phyloP scores from a whole-genome alignment of 768 basidiomycete genomes.

The Kwoniella newhampshirensis region DNA sequence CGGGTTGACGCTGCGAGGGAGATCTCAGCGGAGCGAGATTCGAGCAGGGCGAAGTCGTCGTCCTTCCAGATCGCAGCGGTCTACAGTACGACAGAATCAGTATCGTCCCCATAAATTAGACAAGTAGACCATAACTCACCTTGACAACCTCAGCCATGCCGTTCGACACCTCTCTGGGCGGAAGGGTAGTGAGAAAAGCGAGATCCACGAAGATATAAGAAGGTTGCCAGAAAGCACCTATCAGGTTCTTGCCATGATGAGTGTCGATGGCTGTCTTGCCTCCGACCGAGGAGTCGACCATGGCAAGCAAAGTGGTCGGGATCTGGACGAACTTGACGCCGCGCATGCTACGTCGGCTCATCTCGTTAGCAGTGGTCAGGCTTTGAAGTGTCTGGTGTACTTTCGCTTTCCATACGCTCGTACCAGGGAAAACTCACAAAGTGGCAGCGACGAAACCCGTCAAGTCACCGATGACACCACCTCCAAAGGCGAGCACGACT shows the following conservation, averaged over 20 bases:
- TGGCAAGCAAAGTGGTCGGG: constrained; percentile 91
- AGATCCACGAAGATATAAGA: constrained; percentile 96
- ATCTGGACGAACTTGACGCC: constrained; percentile 94
- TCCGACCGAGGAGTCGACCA: constrained; percentile 97
- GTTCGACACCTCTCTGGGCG: constrained; percentile 90
- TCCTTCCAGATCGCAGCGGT: constrained; percentile 99
- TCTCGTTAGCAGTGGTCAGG: background rate
- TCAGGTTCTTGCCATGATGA: constrained; percentile 94
- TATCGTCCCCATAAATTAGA: background rate
- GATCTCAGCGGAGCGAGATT: constrained; percentile 80
- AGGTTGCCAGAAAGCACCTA: constrained; percentile 98
- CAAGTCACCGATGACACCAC: constrained; percentile 95
- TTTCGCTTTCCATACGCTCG: background rate
- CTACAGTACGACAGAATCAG: constrained; percentile 56
- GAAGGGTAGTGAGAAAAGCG: constrained; percentile 90
- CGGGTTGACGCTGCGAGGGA: constrained; percentile 75
- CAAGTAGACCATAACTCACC: no score
- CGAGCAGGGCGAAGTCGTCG: constrained; percentile 79
- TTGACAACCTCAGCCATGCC: constrained; percentile 99
- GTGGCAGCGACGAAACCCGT: constrained; percentile 96
- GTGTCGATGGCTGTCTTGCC: constrained; percentile 99
- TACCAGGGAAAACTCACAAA: constrained; percentile 65
- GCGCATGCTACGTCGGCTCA: constrained; percentile 73
- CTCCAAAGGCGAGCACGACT: constrained; percentile 88
- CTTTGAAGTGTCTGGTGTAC: background rate